Conservation (phyloP, 495 filamentous ascomycete genomes). For the Rhizodiscina lignyota region DNA sequence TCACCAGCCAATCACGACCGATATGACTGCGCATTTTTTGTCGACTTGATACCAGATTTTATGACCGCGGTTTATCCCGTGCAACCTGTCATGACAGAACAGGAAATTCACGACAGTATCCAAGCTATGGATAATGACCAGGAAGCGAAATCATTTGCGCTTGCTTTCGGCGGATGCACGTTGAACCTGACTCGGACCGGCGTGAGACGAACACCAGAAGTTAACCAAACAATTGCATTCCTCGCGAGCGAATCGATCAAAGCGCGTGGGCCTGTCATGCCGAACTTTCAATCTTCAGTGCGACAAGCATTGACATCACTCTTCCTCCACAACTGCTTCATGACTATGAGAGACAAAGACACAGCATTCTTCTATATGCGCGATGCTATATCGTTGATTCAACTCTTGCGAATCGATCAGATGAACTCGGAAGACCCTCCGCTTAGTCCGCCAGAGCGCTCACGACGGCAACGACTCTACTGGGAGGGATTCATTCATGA, state of each 20-base stretch:
- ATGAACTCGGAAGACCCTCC: no score
- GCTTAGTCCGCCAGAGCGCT: constrained; percentile 28
- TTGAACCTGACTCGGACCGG: constrained; percentile 10
- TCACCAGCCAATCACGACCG: neutral
- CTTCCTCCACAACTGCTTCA: constrained; percentile 14
- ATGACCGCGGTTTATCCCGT: constrained; percentile 9
- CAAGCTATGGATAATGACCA: constrained; percentile 6
- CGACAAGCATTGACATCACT: constrained; percentile 7
- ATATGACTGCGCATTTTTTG: constrained; percentile 7
- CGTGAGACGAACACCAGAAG: constrained; percentile 2
- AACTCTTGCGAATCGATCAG: constrained; percentile 43
- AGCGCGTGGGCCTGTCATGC: neutral
- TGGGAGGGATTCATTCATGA: constrained; percentile 43
- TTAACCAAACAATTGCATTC: constrained; percentile 1
- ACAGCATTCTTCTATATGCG: constrained; percentile 47
- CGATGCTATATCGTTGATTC: constrained; percentile 41
- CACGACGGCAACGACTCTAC: constrained; percentile 40
- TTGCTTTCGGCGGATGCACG: constrained; percentile 11
- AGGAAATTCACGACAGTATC: constrained; percentile 8
- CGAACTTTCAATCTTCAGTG: constrained; percentile 4
- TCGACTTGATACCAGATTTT: constrained; percentile 12
- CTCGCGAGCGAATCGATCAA: constrained; percentile 4
- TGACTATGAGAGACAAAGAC: constrained; percentile 20
- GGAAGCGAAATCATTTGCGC: constrained; percentile 11
- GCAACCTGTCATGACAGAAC: constrained; percentile 13